Evolutionary conservation across 768 basidiomycete species (phyloP).

Genomic region (Cyclocybe cylindracea): DNA sequence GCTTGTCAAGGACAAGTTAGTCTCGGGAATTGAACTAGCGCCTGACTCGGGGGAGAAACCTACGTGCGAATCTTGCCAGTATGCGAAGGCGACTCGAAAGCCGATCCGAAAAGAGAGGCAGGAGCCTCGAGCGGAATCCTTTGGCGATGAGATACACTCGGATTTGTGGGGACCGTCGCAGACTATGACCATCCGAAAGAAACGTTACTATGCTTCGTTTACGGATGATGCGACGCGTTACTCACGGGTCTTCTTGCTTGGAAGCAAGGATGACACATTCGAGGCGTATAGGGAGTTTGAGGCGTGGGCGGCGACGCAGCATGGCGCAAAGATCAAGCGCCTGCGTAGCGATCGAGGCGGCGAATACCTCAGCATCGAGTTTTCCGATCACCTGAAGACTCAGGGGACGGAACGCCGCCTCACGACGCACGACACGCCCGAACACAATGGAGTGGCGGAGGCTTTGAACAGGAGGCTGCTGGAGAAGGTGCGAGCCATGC

Average conservation of each 20-base stretch:
- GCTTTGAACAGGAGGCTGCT: constrained; percentile 27
- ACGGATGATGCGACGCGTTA: constrained; percentile 32
- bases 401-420: constrained; percentile 16
- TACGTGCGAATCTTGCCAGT: constrained; percentile 29
- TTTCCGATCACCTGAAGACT: constrained; percentile 4
- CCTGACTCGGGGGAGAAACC: constrained; percentile 14
- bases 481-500: constrained; percentile 29
- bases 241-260: constrained; percentile 23
- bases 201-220: constrained; percentile 32
- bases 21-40: constrained; percentile 28
- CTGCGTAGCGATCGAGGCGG: constrained; percentile 17
- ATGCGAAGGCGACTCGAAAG: constrained; percentile 28
- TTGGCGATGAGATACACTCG: constrained; percentile 32
- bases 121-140: constrained; percentile 15
- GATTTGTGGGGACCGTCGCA: constrained; percentile 40
- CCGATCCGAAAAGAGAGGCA: constrained; percentile 23
- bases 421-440: too few relatives aligned
- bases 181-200: constrained; percentile 16
- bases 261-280: constrained; percentile 28
- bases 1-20: constrained; percentile 23
- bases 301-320: constrained; percentile 24
- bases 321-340: constrained; percentile 22
- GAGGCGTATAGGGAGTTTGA: constrained; percentile 24
- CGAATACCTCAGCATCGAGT: constrained; percentile 12
- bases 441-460: constrained; percentile 38